phyloP scores from a whole-genome alignment of 208 protist species.

The Wallacemonas sp. region DNA sequence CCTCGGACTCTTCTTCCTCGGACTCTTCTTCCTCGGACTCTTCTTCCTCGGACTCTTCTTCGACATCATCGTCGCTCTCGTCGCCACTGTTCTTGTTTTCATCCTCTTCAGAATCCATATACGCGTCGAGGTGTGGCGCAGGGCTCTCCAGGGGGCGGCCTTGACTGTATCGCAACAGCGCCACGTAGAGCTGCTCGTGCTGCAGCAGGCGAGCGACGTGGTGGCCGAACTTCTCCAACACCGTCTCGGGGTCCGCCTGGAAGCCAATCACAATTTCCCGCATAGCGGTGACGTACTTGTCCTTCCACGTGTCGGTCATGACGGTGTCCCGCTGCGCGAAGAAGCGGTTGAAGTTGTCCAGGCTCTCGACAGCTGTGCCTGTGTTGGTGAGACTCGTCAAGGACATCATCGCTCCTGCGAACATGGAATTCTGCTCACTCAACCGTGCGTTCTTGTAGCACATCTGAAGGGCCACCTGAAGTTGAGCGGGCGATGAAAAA shows the following conservation, averaged over 20 bases:
- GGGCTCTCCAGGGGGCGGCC: constrained; percentile 16
- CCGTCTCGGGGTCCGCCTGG: constrained; percentile 15
- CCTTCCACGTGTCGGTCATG: constrained; percentile 14
- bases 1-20: neutral
- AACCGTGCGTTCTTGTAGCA: constrained; percentile 5
- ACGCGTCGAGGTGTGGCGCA: constrained; percentile 1
- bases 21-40: neutral
- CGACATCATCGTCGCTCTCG: neutral
- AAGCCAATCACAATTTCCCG: constrained; percentile 26
- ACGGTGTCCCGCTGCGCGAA: constrained; percentile 7
- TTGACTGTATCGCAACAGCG: constrained; percentile 27
- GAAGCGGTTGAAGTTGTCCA: constrained; percentile 10
- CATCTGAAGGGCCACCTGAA: constrained; percentile 14
- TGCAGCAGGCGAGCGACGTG: constrained; percentile 23
- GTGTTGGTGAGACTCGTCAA: constrained; percentile 7
- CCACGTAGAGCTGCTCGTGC: constrained; percentile 29
- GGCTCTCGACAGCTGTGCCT: constrained; percentile 9
- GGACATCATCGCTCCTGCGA: constrained; percentile 6
- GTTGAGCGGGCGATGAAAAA: constrained; percentile 7
- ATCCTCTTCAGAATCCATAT: neutral
- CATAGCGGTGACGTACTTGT: constrained; percentile 23
- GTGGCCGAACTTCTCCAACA: constrained; percentile 21
- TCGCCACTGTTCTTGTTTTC: neutral
- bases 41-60: neutral
- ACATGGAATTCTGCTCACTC: constrained; percentile 13